A percentile compares a stretch with the other conserved stretches of the same genome.
phyloP scores from a whole-genome alignment of 495 filamentous ascomycete species.

The Penicillium pancosmium region DNA sequence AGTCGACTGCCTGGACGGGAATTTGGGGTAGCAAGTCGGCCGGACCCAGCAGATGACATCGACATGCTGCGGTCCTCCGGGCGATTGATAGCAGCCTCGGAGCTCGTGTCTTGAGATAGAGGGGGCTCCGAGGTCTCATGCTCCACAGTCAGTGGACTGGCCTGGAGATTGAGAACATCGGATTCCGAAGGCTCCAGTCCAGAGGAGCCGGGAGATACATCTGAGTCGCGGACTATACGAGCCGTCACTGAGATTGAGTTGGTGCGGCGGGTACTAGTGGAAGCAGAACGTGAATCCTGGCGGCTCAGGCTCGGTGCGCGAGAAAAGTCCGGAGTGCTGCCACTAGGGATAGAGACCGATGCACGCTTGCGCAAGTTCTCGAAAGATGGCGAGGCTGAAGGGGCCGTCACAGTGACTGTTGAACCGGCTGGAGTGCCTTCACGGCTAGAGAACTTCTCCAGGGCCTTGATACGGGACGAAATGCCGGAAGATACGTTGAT shows the following conservation, averaged over 20 bases:
- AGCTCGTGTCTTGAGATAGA: slow-evolving; percentile 10
- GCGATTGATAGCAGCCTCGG: slow-evolving; percentile 22
- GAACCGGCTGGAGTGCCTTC: slow-evolving; percentile 39
- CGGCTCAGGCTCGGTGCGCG: slow-evolving; percentile 37
- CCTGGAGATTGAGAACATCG: slow-evolving; percentile 62
- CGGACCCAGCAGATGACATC: slow-evolving; percentile 39
- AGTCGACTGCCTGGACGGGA: slow-evolving; percentile 42
- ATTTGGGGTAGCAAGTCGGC: slow-evolving; percentile 20
- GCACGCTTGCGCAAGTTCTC: slow-evolving; percentile 48
- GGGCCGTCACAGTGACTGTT: slow-evolving; percentile 21
- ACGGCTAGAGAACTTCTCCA: slow-evolving; percentile 71
- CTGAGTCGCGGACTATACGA: slow-evolving; percentile 68
- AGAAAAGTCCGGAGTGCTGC: slow-evolving; percentile 25
- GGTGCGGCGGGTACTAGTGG: slow-evolving; percentile 38
- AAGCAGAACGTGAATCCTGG: slow-evolving; percentile 31
- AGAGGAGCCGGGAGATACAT: slow-evolving; percentile 27
- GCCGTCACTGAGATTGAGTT: slow-evolving; percentile 79
- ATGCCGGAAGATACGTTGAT: slow-evolving; percentile 85
- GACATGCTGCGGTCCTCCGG: slow-evolving; percentile 38
- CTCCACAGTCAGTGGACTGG: slow-evolving; percentile 73
- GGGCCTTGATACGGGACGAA: slow-evolving; percentile 84
- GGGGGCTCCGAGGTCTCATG: slow-evolving; percentile 52
- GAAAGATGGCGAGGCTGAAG: slow-evolving; percentile 42
- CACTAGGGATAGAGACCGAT: slow-evolving; percentile 34
- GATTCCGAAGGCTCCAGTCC: slow-evolving; percentile 49